These are phyloP conservation scores for Cutaneotrichosporon sp. DNA, from an alignment of 1,284 basidiomycete genomes.

Conservation along the genomic window DNA sequence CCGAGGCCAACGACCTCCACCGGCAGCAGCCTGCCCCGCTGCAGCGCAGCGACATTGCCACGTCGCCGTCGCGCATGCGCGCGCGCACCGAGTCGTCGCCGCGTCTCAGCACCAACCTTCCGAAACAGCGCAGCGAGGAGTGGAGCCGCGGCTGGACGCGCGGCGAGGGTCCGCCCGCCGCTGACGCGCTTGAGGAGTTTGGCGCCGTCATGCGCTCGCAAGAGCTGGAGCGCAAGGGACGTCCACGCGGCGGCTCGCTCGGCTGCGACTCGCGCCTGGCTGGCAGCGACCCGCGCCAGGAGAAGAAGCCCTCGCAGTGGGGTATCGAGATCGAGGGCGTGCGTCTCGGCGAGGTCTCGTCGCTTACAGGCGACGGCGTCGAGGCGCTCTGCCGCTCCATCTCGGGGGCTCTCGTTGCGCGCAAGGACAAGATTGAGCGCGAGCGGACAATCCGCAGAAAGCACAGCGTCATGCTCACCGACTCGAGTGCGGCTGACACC, in stretches of 20 bases:
- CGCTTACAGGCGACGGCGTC: slow-evolving; percentile 42
- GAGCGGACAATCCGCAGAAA: slow-evolving; percentile 37
- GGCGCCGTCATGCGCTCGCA: slow-evolving; percentile 33
- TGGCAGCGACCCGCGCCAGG: slow-evolving; percentile 4
- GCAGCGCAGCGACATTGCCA: slow-evolving; percentile 1
- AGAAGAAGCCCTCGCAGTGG: slow-evolving; percentile 27
- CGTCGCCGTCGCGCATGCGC: slow-evolving; percentile 11
- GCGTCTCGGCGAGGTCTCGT: slow-evolving; percentile 41
- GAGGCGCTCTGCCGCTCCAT: slow-evolving; percentile 44
- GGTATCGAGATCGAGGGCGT: slow-evolving; percentile 41
- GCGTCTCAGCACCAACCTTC: slow-evolving; percentile 1
- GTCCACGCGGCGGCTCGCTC: slow-evolving; percentile 34
- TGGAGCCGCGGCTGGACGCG: slow-evolving; percentile 39
- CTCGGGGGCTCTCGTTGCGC: slow-evolving; percentile 36
- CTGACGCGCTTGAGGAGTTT: slow-evolving; percentile 41
- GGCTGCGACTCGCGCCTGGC: slow-evolving; percentile 37
- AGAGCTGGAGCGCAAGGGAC: slow-evolving; percentile 24
- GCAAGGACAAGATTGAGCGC: slow-evolving; percentile 44
- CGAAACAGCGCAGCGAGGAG: slow-evolving; percentile 30
- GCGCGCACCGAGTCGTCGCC: slow-evolving; percentile 19
- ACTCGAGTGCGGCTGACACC: slow-evolving; percentile 17
- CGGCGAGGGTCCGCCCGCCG: slow-evolving; percentile 38
- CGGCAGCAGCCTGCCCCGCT: slow-evolving; percentile 3
- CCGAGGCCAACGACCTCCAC: slow-evolving; percentile 26
- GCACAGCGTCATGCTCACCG: slow-evolving; percentile 44